phyloP scores from a whole-genome alignment of 139 green algal genomes.

The Coelastrella sp. region DNA sequence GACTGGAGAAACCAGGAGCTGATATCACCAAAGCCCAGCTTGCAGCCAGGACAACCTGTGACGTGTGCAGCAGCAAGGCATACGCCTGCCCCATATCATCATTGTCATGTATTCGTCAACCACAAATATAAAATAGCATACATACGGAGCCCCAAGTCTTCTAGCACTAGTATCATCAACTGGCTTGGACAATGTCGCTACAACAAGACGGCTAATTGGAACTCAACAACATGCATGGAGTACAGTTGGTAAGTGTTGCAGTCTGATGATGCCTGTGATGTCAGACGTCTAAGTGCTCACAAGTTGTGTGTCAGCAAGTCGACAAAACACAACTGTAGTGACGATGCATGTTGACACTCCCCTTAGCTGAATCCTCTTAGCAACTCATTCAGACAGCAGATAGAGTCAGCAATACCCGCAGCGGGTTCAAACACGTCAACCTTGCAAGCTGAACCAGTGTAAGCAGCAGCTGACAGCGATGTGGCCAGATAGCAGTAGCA shows the following conservation, averaged over 20 bases:
- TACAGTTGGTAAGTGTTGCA: constrained; percentile 40
- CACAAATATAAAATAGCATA: constrained; percentile 55
- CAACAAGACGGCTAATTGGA: constrained; percentile 36
- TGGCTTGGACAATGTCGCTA: constrained; percentile 47
- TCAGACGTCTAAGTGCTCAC: too few species aligned
- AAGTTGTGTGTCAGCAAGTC: too few species aligned
- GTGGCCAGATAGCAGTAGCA: neutral
- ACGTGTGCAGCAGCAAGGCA: constrained; percentile 42
- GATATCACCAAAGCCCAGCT: neutral
- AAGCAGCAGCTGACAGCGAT: neutral
- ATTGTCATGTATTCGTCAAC: constrained; percentile 59
- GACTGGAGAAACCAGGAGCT: constrained; percentile 10
- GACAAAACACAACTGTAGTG: too few species aligned
- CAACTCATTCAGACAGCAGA: too few species aligned
- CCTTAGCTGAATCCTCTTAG: too few species aligned
- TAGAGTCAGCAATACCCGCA: too few species aligned
- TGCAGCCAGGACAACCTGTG: neutral
- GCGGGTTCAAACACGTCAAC: too few species aligned
- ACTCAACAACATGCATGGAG: constrained; percentile 41
- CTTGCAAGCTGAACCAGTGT: too few species aligned
- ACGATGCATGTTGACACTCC: too few species aligned
- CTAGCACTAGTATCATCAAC: constrained; percentile 51
- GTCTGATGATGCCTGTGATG: too few species aligned
- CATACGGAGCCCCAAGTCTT: constrained; percentile 55
- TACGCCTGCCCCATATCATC: constrained; percentile 27